Evolutionary conservation across 1,284 basidiomycete genomes (phyloP).

Genomic region (Ustilago lituana): DNA sequence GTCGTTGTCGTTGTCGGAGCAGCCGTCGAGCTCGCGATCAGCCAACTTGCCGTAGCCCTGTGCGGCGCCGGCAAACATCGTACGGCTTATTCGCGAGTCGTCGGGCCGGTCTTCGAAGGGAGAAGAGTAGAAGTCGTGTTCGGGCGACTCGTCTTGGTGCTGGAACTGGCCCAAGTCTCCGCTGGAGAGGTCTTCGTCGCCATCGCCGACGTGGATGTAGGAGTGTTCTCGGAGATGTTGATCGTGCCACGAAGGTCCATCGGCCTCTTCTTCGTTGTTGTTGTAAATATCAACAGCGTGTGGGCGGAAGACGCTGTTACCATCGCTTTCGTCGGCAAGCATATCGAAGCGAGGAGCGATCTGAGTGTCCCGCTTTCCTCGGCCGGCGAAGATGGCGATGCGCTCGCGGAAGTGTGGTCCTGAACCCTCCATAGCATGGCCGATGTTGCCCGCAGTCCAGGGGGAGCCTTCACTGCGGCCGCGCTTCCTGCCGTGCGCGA

Average conservation of each 20-base stretch:
- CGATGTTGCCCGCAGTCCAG: slow-evolving; percentile 50
- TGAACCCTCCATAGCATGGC: slow-evolving; percentile 59
- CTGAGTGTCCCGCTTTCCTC: slow-evolving; percentile 30
- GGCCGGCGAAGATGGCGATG: slow-evolving; percentile 54
- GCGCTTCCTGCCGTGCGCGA: slow-evolving; percentile 21
- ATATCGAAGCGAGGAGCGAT: slow-evolving; percentile 58
- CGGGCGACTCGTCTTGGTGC: slow-evolving; percentile 10
- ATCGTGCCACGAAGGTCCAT: slow-evolving; percentile 15
- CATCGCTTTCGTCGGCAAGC: slow-evolving; percentile 60
- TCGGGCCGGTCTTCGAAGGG: slow-evolving; percentile 54
- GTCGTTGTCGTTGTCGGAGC: slow-evolving; percentile 26
- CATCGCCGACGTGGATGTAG: slow-evolving; percentile 26
- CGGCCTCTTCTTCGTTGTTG: slow-evolving; percentile 30
- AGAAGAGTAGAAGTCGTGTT: slow-evolving; percentile 42
- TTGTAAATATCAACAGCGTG: slow-evolving; percentile 9
- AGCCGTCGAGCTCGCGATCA: slow-evolving; percentile 14
- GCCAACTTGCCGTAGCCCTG: slow-evolving; percentile 27
- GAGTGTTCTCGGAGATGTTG: slow-evolving; percentile 31
- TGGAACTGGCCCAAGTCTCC: slow-evolving; percentile 31
- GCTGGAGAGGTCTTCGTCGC: slow-evolving; percentile 29
- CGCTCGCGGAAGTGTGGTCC: slow-evolving; percentile 56
- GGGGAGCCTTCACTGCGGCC: slow-evolving; percentile 21
- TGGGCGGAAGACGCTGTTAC: slow-evolving; percentile 24
- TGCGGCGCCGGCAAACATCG: background rate
- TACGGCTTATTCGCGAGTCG: background rate